Base-by-base conservation (phyloP, 2,329 filamentous ascomycete genomes). In the Hypomyces rosellus region DNA sequence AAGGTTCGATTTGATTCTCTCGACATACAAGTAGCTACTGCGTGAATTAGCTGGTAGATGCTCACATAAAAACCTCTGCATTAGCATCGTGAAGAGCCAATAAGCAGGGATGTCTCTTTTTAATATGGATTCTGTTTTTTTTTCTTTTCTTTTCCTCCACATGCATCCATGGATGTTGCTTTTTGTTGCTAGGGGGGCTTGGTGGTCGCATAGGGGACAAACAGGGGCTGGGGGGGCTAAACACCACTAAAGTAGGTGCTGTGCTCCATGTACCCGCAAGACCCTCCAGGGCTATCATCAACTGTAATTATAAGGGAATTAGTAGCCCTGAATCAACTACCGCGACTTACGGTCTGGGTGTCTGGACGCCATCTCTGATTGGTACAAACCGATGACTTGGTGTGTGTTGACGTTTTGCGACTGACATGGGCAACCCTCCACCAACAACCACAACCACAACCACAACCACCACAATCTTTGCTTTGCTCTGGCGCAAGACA, bases 361-460 rank as follows among this genome's bases (percentile, higher is more conserved):
- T 37, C 44, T 46, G 44, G 44, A 14, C 16, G 25, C 40, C 15
- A 30, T 33, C 46, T 38, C 47, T 47, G 51, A 53, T 53, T 50
- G 51, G 51, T 16, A 37, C 41, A 41, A 48, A 18, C 45, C 41
- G 46, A 30, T 48, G 46, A 52, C 16, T 36, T 36, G 33, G 8
- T 33, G 39, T 48, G 43, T 48, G 50, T 49, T 45, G 46, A 52
- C 37, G 41, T 48, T 37, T 45, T 41, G 38, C 38, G 38, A 45
- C 39, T 18, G 41, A 37, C 47, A 49, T 49, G 25, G 48, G 34
- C 14, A 16, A 16, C 13, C 38, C 38, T 15, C 38, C 8, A 37
- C 30, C 43, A 22, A 45, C 38, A n/a, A n/a, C n/a, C n/a, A n/a
- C n/a, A n/a, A 48, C 30, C 43, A 34, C 13, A 15, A 46, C n/a